Conservation (phyloP, 192 early-diverging fungal species). For the Rhizophagus sp. region DNA sequence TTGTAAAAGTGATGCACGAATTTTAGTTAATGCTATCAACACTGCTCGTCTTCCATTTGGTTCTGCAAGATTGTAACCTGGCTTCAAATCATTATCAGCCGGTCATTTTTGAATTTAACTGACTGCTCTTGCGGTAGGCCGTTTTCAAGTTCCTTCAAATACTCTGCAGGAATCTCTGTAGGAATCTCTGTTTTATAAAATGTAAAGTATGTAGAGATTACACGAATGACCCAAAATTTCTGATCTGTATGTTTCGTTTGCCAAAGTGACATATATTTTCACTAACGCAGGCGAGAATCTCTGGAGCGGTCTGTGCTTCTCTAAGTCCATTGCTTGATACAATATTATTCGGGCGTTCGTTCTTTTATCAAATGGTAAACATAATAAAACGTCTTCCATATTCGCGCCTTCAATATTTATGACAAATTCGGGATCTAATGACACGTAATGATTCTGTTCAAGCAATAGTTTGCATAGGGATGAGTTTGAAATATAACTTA, state of each 20-base stretch:
- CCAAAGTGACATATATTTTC: not conserved
- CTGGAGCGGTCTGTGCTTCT: not conserved
- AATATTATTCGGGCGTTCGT: not conserved
- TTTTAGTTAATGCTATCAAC: not conserved
- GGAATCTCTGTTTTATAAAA: conserved; percentile 16
- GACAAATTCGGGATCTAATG: not conserved
- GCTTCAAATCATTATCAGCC: not conserved
- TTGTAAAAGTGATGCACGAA: not conserved
- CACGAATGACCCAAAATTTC: not conserved
- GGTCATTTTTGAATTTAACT: conserved; percentile 17
- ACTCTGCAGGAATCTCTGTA: too few species aligned
- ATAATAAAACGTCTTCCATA: too few species aligned
- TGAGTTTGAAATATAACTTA: not conserved
- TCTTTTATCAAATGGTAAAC: not conserved
- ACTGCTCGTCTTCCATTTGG: not conserved
- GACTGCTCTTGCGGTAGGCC: not conserved
- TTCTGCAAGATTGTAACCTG: not conserved
- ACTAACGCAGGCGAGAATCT: not conserved
- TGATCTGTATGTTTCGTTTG: not conserved
- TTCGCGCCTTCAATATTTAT: not conserved
- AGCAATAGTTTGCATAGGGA: not conserved
- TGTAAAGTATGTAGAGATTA: conserved; percentile 5
- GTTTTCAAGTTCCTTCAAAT: not conserved
- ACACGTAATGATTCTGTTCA: not conserved
- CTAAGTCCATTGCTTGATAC: not conserved